Percentiles rank a stretch among this genome's conserved stretches.
phyloP scores from a whole-genome alignment of 192 early-diverging fungal species.

The Mortierella hygrophila region DNA sequence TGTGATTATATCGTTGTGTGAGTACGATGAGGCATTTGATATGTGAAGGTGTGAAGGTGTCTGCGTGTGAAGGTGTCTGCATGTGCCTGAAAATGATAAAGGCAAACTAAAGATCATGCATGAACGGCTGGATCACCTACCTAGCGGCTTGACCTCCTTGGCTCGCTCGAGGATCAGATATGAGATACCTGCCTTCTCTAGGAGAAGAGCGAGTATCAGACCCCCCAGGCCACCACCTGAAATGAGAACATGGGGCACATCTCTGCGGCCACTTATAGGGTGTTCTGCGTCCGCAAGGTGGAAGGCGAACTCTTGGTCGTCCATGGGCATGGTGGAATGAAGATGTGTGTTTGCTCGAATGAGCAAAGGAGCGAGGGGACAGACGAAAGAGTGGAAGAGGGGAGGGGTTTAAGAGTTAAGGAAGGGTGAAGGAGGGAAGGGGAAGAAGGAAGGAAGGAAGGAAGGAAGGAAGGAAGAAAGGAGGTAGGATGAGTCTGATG shows the following conservation, averaged over 20 bases:
- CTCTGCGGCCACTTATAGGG: conserved; percentile 3
- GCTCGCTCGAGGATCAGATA: conserved; percentile 16
- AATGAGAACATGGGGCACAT: conserved; percentile 11
- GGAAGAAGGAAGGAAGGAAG: no score
- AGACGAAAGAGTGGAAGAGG: not conserved
- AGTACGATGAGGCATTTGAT: not conserved
- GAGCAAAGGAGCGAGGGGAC: not conserved
- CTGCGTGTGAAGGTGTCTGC: not conserved
- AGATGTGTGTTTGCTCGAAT: not conserved
- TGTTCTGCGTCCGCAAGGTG: conserved; percentile 3
- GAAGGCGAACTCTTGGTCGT: not conserved
- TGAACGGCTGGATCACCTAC: not conserved
- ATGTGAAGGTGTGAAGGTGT: not conserved
- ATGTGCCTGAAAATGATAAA: not conserved
- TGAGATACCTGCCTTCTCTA: conserved; percentile 16
- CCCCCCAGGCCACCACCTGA: conserved; percentile 16
- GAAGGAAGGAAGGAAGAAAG: no score
- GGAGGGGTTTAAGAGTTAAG: not conserved
- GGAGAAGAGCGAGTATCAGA: not conserved
- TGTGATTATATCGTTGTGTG: not conserved
- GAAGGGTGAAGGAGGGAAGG: not conserved
- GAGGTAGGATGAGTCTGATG: no score
- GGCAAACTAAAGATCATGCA: not conserved
- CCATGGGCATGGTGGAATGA: not conserved
- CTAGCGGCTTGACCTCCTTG: conserved; percentile 10